Evolutionary conservation across 2,329 filamentous ascomycete species (phyloP), one percentile per base, ranked within the genome.

Genomic region (Sporothrix sp.): DNA sequence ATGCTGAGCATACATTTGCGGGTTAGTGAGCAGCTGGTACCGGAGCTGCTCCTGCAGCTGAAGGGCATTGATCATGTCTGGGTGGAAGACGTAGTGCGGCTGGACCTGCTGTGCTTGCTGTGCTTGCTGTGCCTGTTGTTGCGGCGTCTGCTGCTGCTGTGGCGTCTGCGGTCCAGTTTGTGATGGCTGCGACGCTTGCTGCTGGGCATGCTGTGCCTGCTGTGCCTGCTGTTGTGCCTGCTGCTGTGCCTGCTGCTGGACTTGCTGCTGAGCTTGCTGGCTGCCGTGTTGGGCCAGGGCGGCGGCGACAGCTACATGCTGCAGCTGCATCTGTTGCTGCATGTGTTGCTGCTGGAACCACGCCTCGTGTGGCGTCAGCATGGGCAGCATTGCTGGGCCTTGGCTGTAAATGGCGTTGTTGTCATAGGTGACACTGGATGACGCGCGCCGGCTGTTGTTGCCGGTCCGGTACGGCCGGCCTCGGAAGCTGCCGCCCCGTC

Each of bases 381-480:
- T 60, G 25, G 75, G 63, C 3, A 68, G 62, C 44, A 72, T 62
- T 50, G 69, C 67, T 4, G 60, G 58, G 0, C 60, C 50, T 37
- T 63, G 67, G 14, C 66, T 46, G 58, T 70, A 76, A 57, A 74
- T 63, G 4, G 64, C 56, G 51, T 66, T 70, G 51, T 68, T 66
- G 54, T 80, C 76, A 55, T 76, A 78, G 3, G 72, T 63, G 7
- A 78, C 66, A 48, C 71, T 72, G 1, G 76, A 75, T 9, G 77
- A 79, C 3, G 75, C 68, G 52, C 77, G 69, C 46, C 76, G 67
- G 58, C 65, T 75, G 38, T 69, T 68, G 52, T 69, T 71, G 21
- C 66, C 69, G 55, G 68, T 71, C 27, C 68, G 66, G 48, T 65
- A 66, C 55, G 75, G 72, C 30, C 75, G 70, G 32, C 68, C 74